Evolutionary conservation across 2,329 filamentous ascomycete species (phyloP).

Genomic region (Hymenoscyphus salicellus): DNA sequence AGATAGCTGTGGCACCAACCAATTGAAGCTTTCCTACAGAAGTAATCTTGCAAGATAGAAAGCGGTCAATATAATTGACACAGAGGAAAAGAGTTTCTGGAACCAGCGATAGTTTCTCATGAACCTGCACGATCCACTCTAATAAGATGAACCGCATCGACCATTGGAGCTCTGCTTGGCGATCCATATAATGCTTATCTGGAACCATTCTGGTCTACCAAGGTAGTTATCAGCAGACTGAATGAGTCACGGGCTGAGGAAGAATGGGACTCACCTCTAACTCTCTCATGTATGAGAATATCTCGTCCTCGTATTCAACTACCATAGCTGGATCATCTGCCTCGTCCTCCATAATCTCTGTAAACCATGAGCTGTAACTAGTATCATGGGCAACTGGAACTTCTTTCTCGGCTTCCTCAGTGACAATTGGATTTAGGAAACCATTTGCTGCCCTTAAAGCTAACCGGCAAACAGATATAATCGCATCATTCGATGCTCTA

Average conservation of each 20-base stretch:
- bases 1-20: conserved; percentile 93
- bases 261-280: conserved; percentile 64
- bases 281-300: conserved; percentile 85
- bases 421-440: conserved; percentile 70
- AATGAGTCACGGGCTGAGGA: background rate
- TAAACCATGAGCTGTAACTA: conserved; percentile 40
- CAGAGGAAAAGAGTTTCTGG: conserved; percentile 93
- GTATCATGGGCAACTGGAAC: conserved; percentile 55
- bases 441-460: too few species aligned
- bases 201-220: conserved; percentile 72
- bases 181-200: conserved; percentile 92
- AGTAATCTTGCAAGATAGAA: conserved; percentile 90
- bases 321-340: conserved; percentile 96
- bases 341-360: conserved; percentile 83
- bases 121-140: conserved; percentile 97
- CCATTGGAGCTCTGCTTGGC: conserved; percentile 97
- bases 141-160: conserved; percentile 96
- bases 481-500: too few species aligned
- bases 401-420: conserved; percentile 67
- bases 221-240: conserved; percentile 31
- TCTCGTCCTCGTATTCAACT: conserved; percentile 92
- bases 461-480: too few species aligned
- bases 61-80: conserved; percentile 96
- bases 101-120: conserved; percentile 83
- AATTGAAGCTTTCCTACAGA: conserved; percentile 93